Conservation (phyloP, 495 filamentous ascomycete species). For the Hamigera avellanea region DNA sequence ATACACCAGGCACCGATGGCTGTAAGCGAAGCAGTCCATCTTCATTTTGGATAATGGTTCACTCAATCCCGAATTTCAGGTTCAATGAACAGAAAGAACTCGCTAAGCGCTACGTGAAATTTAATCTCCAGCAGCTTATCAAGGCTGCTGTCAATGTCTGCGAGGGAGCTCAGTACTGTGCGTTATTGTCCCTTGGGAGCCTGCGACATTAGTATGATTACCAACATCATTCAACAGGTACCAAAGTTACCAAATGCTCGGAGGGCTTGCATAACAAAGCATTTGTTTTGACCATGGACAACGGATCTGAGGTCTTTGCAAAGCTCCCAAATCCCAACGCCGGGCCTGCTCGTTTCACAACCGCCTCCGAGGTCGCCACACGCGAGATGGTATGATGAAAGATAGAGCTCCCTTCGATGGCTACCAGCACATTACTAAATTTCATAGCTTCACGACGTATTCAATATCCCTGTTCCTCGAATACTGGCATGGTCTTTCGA, state of each 20-base stretch:
- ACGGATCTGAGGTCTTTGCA: conserved; percentile 24
- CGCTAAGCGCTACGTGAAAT: conserved; percentile 23
- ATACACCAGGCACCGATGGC: too few relatives aligned
- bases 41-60: too few relatives aligned
- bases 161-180: conserved; percentile 21
- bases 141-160: conserved; percentile 17
- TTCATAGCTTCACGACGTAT: conserved; percentile 21
- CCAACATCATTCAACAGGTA: conserved; percentile 23
- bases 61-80: too few relatives aligned
- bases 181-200: conserved; percentile 4
- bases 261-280: conserved; percentile 26
- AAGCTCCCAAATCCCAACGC: conserved; percentile 25
- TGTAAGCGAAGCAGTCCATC: too few relatives aligned
- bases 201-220: not conserved
- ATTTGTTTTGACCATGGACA: conserved; percentile 28
- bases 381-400: conserved; percentile 18
- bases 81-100: too few relatives aligned
- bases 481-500: conserved; percentile 23
- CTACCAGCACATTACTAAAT: conserved; percentile 1
- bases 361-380: conserved; percentile 25
- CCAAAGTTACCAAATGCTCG: too few relatives aligned
- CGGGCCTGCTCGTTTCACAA: conserved; percentile 13
- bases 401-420: not conserved
- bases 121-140: conserved; percentile 23
- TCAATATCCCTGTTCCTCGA: conserved; percentile 21